Evolutionary conservation across 306 rosid genomes (phyloP).

Genomic region (Cicer arietinum): DNA sequence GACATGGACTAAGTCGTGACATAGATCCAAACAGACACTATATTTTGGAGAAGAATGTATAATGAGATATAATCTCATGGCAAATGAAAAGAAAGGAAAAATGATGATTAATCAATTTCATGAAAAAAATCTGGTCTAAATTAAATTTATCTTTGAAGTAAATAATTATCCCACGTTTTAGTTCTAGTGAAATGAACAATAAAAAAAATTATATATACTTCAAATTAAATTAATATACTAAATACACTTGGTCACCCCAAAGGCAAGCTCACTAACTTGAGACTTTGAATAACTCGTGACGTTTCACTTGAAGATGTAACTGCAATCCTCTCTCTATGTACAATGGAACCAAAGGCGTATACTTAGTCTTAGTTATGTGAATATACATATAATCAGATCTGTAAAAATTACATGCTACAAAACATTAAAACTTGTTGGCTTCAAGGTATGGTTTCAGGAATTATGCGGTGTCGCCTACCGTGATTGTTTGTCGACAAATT

Average conservation of each 20-base stretch:
- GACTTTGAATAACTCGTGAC: background rate
- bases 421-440: background rate
- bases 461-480: background rate
- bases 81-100: no score
- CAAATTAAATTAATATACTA: background rate
- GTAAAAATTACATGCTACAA: background rate
- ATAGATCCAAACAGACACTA: no score
- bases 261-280: background rate
- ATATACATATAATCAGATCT: background rate
- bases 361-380: constrained; percentile 11
- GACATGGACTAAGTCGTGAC: no score
- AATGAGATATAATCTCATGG: no score
- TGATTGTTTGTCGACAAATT: background rate
- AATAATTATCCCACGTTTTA: background rate
- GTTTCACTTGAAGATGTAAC: constrained; percentile 11
- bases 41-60: no score
- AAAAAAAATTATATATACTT: no score
- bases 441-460: background rate
- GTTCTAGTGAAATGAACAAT: background rate
- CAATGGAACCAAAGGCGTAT: background rate
- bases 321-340: constrained; percentile 15
- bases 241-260: background rate
- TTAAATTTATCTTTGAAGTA: background rate
- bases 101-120: no score
- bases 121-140: background rate